Conservation (phyloP, 2,329 filamentous ascomycete species). For the Helotiales sp. region DNA sequence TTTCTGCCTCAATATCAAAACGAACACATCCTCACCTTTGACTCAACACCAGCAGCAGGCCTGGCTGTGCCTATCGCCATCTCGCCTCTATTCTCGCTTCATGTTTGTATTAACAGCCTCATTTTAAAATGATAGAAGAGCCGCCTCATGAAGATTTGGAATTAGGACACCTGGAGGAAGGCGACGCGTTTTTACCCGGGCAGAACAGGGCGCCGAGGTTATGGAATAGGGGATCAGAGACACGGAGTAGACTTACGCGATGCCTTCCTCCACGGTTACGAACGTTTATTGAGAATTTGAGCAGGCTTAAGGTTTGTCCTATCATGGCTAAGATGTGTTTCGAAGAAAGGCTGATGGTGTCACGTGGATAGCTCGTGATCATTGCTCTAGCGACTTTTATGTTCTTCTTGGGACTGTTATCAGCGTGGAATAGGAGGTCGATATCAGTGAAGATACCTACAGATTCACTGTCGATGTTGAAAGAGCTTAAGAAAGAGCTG, state of each 20-base stretch:
- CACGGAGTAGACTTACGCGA: slow-evolving; percentile 5
- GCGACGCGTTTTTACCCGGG: slow-evolving; percentile 16
- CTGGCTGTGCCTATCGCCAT: neutral
- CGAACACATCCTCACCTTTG: neutral
- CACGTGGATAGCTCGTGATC: slow-evolving; percentile 22
- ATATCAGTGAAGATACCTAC: slow-evolving; percentile 10
- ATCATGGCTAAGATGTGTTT: neutral
- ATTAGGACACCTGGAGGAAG: slow-evolving; percentile 1
- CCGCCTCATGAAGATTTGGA: neutral
- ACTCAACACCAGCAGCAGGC: neutral
- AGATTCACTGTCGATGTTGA: slow-evolving; percentile 12
- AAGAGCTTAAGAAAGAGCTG: slow-evolving; percentile 14
- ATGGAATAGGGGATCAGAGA: neutral
- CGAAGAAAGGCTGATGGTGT: neutral
- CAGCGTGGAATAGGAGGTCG: slow-evolving; percentile 10
- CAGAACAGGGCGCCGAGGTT: neutral
- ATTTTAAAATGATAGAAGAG: neutral
- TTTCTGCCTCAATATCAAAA: no score
- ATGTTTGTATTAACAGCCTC: neutral
- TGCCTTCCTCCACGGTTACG: slow-evolving; percentile 14
- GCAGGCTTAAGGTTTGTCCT: slow-evolving; percentile 13
- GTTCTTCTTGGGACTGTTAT: slow-evolving; percentile 10
- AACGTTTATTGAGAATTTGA: slow-evolving; percentile 11
- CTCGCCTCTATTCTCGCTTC: neutral
- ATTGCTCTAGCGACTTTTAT: slow-evolving; percentile 11